Evolutionary conservation across 2,329 filamentous ascomycete genomes (phyloP), one percentile per base, ranked within the genome.

Genomic region (Sporothrix inflata): DNA sequence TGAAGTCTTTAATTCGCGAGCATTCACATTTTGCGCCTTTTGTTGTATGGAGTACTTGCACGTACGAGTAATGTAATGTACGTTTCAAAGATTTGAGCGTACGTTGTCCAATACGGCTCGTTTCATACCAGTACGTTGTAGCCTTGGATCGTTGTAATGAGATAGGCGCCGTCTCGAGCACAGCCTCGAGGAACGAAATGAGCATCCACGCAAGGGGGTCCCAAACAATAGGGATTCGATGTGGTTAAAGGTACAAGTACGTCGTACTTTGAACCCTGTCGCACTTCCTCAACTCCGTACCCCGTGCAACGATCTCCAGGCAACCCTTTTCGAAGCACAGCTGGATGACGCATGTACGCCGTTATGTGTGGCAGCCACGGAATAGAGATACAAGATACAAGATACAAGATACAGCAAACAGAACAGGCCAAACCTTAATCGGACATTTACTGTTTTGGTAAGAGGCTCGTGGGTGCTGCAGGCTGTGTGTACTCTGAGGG

Each of bases 251-350:
- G 34, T 5, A 21, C 6, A 5, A 24, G 19, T 24, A n/a, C 27
- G n/a, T n/a, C n/a, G n/a, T n/a, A n/a, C n/a, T n/a, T 40, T 21
- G 34, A n/a, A 40, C 27, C 55, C 27, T 61, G 55, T 30, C 12
- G 55, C 34, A 34, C 27, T 57, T 9, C 34, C 30, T 61, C 30
- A 40, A 40, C 60, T 42, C 9, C 21, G 38, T 65, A 11, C n/a
- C 60, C n/a, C 45, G 42, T 47, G 27, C 42, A 66, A 66, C 27
- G 63, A 49, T 49, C 63, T 66, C 63, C 63, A 66, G 63, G 63
- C 63, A 66, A 42, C 63, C 27, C 24, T 30, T 66, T 66, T 47
- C 1, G 12, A 66, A 66, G 21, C 42, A 49, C 42, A 14, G 38
- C 19, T 34, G 3, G 21, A 49, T 49, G 40, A 66, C 63, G 42